Base-by-base conservation (phyloP, 176 grass and related monocot genomes). In the Luzula sylvatica region DNA sequence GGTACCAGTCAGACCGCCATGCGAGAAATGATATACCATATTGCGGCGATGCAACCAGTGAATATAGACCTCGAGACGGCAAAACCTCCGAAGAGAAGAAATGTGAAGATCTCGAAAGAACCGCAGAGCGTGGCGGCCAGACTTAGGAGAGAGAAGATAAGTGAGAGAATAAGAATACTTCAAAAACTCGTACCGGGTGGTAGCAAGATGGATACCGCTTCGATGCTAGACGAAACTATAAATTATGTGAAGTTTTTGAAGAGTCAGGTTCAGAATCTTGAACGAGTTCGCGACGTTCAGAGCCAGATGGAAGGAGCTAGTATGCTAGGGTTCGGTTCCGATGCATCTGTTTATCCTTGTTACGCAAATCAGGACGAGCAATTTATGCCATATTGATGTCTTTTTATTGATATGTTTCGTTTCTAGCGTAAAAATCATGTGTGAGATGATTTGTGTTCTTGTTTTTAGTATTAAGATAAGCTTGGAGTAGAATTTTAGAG, bases 221-320 rank as follows among this genome's bases (percentile, higher is more conserved):
- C 90, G 20, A 96, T 96, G 90, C 75, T 96, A 4, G 90, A 96
- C 55, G 90, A 96, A 74, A 84, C 90, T 32, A 89, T 96, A 68
- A 77, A 96, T 65, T 96, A 96, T 74, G 84, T 96, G 57, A 89
- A 86, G 77, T 96, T 89, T 74, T 71, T 96, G 63, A 96, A 96
- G 77, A 82, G 74, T 42, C 84, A 96, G 67, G 69, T 96, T 59
- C 90, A 82, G 71, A 79, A 80, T 3, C 80, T 96, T 17, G 81
- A 96, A 69, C 77, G 53, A 29, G 80, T 75, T 3, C 82, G 79
- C 0, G 79, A 50, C 1, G 46, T 61, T 35, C 48, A 49, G 61
- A 72, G 62, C 58, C 69, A 72, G 60, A 64, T 5, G 14, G 41
- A 48, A 13, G 60, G 60, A 49, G 43, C 43, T 3, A 15, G 42